A percentile compares a stretch with the other conserved stretches of the same genome.
Conservation (phyloP, 106 monocot genomes). For the Platanthera zijinensis region DNA sequence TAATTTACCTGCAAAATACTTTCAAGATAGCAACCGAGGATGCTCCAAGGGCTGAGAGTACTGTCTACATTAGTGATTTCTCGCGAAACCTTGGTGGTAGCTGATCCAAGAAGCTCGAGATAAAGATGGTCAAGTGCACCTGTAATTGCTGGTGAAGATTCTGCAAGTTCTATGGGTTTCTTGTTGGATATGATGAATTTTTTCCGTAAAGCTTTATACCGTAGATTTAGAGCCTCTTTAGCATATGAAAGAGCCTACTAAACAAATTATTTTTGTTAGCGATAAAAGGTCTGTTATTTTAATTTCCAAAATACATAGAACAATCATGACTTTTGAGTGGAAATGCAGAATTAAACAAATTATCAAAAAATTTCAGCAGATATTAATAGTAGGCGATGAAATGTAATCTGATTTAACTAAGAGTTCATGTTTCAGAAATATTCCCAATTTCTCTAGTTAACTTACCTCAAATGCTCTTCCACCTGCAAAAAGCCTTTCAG, state of each 20-base stretch:
- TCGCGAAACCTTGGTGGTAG: conserved; percentile 48
- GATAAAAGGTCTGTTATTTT: not conserved
- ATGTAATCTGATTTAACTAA: not conserved
- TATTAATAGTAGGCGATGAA: not conserved
- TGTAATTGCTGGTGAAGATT: conserved; percentile 1
- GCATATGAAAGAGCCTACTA: conserved; percentile 66
- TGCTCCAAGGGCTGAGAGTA: conserved; percentile 62
- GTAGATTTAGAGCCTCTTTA: conserved; percentile 43
- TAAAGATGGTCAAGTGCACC: conserved; percentile 8
- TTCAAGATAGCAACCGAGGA: conserved; percentile 71
- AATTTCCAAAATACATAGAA: not conserved
- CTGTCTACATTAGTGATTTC: conserved; percentile 15
- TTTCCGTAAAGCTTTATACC: conserved; percentile 38
- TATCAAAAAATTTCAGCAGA: not conserved
- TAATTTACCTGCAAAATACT: conserved; percentile 68
- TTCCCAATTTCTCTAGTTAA: not conserved
- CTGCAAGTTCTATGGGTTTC: conserved; percentile 1
- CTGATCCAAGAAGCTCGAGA: conserved; percentile 42
- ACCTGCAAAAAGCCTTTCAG: conserved; percentile 48
- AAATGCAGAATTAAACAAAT: not conserved
- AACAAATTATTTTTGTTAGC: conserved; percentile 5
- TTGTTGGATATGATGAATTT: conserved; percentile 35
- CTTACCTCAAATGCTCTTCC: conserved; percentile 61
- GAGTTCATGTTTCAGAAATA: not conserved
- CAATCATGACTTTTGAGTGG: not conserved